Percentiles rank a stretch among this genome's conserved stretches.
phyloP scores from a whole-genome alignment of 2,329 filamentous ascomycete genomes.

The Didymella exigua region DNA sequence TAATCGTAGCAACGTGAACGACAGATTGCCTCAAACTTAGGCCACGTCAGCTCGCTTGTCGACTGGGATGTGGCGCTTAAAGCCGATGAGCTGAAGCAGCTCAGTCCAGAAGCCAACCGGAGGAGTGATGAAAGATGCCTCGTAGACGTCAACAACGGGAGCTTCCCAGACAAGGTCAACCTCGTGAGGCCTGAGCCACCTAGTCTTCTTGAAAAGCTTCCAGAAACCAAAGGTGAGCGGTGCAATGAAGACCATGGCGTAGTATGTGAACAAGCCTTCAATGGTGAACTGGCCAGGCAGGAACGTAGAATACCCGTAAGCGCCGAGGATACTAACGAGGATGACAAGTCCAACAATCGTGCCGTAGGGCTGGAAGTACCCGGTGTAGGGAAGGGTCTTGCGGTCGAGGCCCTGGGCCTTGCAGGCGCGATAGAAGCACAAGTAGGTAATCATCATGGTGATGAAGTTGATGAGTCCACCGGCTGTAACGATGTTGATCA shows the following conservation, averaged over 20 bases:
- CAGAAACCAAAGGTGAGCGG: slow-evolving; percentile 62
- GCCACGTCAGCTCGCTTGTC: slow-evolving; percentile 34
- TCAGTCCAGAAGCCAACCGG: slow-evolving; percentile 46
- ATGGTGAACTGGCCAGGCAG: slow-evolving; percentile 54
- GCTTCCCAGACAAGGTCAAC: slow-evolving; percentile 53
- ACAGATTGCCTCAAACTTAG: slow-evolving; percentile 10
- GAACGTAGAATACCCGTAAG: slow-evolving; percentile 61
- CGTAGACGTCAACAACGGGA: slow-evolving; percentile 48
- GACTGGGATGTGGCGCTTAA: slow-evolving; percentile 37
- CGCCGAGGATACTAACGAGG: slow-evolving; percentile 58
- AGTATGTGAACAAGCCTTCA: slow-evolving; percentile 60
- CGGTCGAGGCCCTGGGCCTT: slow-evolving; percentile 56
- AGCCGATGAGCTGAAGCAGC: slow-evolving; percentile 42
- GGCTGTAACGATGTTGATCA: slow-evolving; percentile 73
- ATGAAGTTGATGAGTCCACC: slow-evolving; percentile 60
- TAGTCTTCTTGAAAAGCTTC: slow-evolving; percentile 68
- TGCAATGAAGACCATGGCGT: slow-evolving; percentile 59
- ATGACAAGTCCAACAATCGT: slow-evolving; percentile 56
- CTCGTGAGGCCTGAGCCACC: slow-evolving; percentile 57
- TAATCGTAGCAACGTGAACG: slow-evolving; percentile 1
- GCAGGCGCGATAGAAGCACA: slow-evolving; percentile 62
- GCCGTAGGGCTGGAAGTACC: slow-evolving; percentile 58
- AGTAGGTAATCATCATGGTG: slow-evolving; percentile 64
- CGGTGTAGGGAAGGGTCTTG: slow-evolving; percentile 55
- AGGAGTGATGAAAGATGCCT: slow-evolving; percentile 50